Evolutionary conservation across 768 basidiomycete species (phyloP), one percentile per base, ranked within the genome.

Genomic region (Leccinum rimulosum): DNA sequence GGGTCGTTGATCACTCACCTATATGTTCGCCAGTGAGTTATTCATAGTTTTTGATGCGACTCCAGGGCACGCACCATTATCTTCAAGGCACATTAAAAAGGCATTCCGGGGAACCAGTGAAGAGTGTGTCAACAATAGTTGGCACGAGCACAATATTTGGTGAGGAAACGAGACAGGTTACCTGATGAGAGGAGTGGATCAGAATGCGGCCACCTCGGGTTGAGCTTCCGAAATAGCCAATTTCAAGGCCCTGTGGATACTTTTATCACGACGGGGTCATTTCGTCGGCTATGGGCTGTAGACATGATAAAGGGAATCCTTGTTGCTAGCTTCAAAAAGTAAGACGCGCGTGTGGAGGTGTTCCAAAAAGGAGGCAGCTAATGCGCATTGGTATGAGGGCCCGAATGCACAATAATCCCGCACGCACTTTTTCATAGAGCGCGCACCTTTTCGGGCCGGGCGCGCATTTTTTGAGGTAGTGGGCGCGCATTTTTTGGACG

Each of bases 311-410:
- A 62, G 2, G 2, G 73, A 61, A 43, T 66, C 59, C 8, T 71
- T 75, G 43, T 19, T 49, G n/a, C 10, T 22, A 5, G 28, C 10
- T 30, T 40, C 38, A 50, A 45, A 30, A 47, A 40, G 11, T 22
- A 25, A 3, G n/a, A 9, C 1, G 3, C 53, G 61, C 59, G 62
- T 59, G 38, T 72, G 54, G 28, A 65, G 50, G 55, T 73, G 73
- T 10, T 57, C 45, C 6, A 56, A 19, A 58, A 63, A 67, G n/a
- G 68, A 6, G 79, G 55, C 27, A 77, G 56, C 1, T 66, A 64
- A 38, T 68, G 66, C 7, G 78, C 38, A 76, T 67, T 3, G 71
- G 69, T n/a, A n/a, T n/a, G n/a, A n/a, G n/a, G n/a, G n/a, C n/a
- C n/a, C n/a, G n/a, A n/a, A n/a, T n/a, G n/a, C n/a, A n/a, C n/a